Conservation (phyloP, 2,329 filamentous ascomycete genomes). For the Zelopaecilomyces penicillatus region DNA sequence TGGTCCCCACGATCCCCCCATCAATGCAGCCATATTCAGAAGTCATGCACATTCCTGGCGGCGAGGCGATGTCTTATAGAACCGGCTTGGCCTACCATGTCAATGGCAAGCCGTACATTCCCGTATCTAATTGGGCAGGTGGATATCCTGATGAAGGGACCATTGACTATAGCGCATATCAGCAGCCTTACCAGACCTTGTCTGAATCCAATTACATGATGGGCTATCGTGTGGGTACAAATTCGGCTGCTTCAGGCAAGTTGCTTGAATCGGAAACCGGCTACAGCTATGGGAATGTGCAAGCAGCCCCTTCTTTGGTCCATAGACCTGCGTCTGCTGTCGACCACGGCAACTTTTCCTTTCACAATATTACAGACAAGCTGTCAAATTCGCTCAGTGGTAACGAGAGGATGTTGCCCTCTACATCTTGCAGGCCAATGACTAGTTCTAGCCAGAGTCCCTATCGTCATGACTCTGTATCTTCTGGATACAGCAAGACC, state of each 20-base stretch:
- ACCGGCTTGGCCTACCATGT: conserved; percentile 16
- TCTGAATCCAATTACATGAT: conserved; percentile 19
- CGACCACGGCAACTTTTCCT: conserved; percentile 13
- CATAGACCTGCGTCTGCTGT: conserved; percentile 10
- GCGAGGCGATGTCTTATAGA: conserved; percentile 15
- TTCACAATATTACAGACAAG: conserved; percentile 11
- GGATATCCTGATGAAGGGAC: conserved; percentile 18
- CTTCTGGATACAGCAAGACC: conserved; percentile 15
- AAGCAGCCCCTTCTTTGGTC: conserved; percentile 9
- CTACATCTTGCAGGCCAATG: conserved; percentile 13
- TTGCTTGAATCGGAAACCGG: conserved; percentile 17
- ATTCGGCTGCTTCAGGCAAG: conserved; percentile 9
- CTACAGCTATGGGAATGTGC: conserved; percentile 18
- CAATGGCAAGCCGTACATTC: conserved; percentile 17
- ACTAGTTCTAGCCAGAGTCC: conserved; percentile 12
- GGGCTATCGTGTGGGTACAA: conserved; percentile 16
- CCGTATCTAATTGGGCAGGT: conserved; percentile 15
- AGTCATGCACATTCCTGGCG: conserved; percentile 9
- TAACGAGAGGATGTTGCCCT: conserved; percentile 15
- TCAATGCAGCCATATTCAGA: conserved; percentile 12
- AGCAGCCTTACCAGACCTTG: conserved; percentile 9
- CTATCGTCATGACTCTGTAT: conserved; percentile 19
- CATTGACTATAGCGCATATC: conserved; percentile 18
- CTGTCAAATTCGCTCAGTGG: conserved; percentile 7
- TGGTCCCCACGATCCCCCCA: conserved; percentile 4